Conservation (phyloP, 495 filamentous ascomycete genomes). For the Trichoderma asperelloides region DNA sequence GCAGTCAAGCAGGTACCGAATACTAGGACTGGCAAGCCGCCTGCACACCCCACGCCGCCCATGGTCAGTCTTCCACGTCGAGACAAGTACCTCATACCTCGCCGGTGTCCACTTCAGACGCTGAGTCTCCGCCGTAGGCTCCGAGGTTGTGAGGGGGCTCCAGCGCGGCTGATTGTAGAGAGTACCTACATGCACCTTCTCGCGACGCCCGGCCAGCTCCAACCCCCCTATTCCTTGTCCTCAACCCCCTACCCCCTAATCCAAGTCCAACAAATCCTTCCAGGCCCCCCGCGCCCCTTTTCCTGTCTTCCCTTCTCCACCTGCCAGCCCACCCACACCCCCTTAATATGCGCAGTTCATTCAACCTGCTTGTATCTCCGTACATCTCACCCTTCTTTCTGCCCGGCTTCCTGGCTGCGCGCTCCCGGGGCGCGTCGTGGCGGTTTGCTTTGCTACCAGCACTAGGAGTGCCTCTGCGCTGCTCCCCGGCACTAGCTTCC, state of each 20-base stretch:
- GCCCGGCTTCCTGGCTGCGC: not conserved
- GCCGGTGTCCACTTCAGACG: not conserved
- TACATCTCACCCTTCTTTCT: not conserved
- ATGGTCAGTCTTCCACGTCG: not conserved
- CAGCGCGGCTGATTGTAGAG: too few species aligned
- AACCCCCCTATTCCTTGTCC: too few species aligned
- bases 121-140: too few species aligned
- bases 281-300: conserved; percentile 6
- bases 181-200: too few species aligned
- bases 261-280: not conserved
- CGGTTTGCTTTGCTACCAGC: not conserved
- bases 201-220: too few species aligned
- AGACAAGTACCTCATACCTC: not conserved
- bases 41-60: not conserved
- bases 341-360: conserved; percentile 5
- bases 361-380: not conserved
- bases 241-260: not conserved
- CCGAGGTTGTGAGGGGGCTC: too few species aligned
- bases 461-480: not conserved
- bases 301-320: not conserved
- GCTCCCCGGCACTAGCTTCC: not conserved
- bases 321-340: not conserved
- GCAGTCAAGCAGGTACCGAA: not conserved
- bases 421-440: conserved; percentile 1
- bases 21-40: not conserved